These are phyloP conservation scores for Yamadazyma mexicana DNA, from an alignment of 1,139 yeast genomes.

Conservation along the genomic window DNA sequence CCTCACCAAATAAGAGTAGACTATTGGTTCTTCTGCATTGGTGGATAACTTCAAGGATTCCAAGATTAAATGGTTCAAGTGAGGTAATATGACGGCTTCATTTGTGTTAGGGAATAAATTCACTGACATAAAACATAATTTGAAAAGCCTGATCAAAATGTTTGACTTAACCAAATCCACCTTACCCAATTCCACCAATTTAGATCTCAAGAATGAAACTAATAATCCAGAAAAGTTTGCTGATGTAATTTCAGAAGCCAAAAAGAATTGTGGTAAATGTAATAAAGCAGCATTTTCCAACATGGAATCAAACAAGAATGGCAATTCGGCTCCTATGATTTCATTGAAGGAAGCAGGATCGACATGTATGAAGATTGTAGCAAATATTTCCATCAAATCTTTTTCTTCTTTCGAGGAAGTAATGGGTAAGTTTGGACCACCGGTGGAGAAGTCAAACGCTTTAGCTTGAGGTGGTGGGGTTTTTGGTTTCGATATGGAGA, in stretches of 20 bases:
- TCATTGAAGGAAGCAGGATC: constrained; percentile 97
- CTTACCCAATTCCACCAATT: constrained; percentile 77
- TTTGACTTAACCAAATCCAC: constrained; percentile 78
- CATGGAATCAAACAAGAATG: constrained; percentile 76
- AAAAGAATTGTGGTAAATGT: constrained; percentile 89
- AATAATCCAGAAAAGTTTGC: constrained; percentile 90
- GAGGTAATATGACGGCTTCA: constrained; percentile 85
- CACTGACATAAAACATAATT: constrained; percentile 93
- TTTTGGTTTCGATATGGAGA: constrained; percentile 56
- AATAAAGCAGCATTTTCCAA: constrained; percentile 81
- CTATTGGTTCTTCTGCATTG: constrained; percentile 87
- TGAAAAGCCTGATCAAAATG: constrained; percentile 80
- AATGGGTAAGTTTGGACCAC: constrained; percentile 80
- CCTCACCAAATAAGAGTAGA: constrained; percentile 83
- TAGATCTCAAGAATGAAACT: constrained; percentile 71
- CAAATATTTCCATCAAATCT: constrained; percentile 93
- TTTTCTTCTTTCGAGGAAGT: constrained; percentile 91
- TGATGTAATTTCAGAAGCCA: constrained; percentile 91
- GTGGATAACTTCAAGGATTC: constrained; percentile 80
- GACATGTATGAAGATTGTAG: constrained; percentile 88
- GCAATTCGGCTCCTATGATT: constrained; percentile 79
- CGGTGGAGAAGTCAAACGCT: constrained; percentile 62
- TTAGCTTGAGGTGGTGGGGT: constrained; percentile 37
- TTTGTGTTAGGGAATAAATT: constrained; percentile 85
- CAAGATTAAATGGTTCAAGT: constrained; percentile 76